Evolutionary conservation across 306 rosid species (phyloP), one percentile per base, ranked within the genome.

Genomic region (Prunus mongolica): DNA sequence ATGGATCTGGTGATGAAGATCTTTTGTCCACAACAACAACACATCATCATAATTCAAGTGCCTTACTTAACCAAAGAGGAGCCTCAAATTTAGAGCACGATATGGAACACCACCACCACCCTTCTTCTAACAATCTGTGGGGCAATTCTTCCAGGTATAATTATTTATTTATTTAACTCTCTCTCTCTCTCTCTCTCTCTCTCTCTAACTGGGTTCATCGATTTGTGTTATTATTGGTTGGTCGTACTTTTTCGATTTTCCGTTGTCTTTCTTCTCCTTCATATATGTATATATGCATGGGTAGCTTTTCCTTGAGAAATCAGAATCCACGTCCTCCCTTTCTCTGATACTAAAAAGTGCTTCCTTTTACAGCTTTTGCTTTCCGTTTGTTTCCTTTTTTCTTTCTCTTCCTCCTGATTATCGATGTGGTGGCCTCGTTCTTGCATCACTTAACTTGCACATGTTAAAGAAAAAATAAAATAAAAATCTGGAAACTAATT

Each of bases 1-100:
- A 93, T 81, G 98, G 88, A 50, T 84, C 88, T 44, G 90, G 89
- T 68, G 98, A 91, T 76, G 98, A 89, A 78, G 93, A 89, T 81
- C 85, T 86, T 81, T 79, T 86, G 85, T 78, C 88, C 72, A 74
- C 87, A 73, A 72, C 90, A 77, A 76, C 84, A 68, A 71, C 84
- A 13, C 65, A 63, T 51, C 68, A 71, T 80, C 91, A 85, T 67
- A 87, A 82, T 74, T 72, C 76, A 15, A 83, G 78, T 74, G 77
- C 82, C 78, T 74, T 86, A 52, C 72, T 82, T 19, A 83, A 82
- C 78, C 87, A 82, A 49, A 85, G 87, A 80, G 86, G 85, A 46
- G 60, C 71, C 32, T 64, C 79, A 68, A 88, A 86, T 45, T 34
- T 74, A 45, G 86, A 91, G 71, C 80, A 81, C 65, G 88, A 88